Evolutionary conservation across 495 filamentous ascomycete species (phyloP), one percentile per base, ranked within the genome.

Genomic region (Podospora didyma): DNA sequence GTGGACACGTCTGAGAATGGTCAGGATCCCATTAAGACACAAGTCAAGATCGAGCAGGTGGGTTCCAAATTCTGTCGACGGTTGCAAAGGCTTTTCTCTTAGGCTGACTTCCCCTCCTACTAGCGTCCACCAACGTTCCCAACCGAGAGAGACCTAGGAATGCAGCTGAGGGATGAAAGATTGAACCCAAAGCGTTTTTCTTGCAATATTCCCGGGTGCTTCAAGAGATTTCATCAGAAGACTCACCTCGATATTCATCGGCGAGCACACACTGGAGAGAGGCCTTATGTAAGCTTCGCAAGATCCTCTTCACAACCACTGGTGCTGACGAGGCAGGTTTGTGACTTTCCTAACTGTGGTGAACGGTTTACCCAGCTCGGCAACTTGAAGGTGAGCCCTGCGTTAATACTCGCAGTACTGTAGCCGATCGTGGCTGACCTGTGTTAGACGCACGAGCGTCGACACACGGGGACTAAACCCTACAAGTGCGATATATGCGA

Each of bases 161-260:
- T 22, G 17, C 24, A 35, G 1, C 34, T 9, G 39, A n/a, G 44
- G 12, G 9, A 58, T 5, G 39, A 54, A 49, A 54, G 49, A 26
- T 62, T 50, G 17, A 64, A 73, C 41, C 80, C 78, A 57, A 89
- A 88, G 69, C 82, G 84, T 62, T 94, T 94, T 65, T 72, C 81
- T 23, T 97, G 93, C 72, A 82, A 79, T 21, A 80, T 92, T 31
- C 79, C 84, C 12, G 82, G 85, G 14, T 97, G 93, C 63, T 75
- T 80, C 55, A 96, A 94, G 75, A 83, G 78, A 58, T 96, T 96
- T 71, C 83, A 84, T 54, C 93, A 97, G 68, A 96, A 93, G 71
- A 97, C 92, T 2, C 92, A 97, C 67, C 79, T 96, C 37, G 90
- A 96, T 57, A 97, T 95, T 37, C 93, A 97, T 64, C 87, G 81